A percentile compares a stretch with the other conserved stretches of the same genome.
These are phyloP conservation scores for Collybia sordida DNA, from an alignment of 768 basidiomycete genomes.

Conservation along the genomic window DNA sequence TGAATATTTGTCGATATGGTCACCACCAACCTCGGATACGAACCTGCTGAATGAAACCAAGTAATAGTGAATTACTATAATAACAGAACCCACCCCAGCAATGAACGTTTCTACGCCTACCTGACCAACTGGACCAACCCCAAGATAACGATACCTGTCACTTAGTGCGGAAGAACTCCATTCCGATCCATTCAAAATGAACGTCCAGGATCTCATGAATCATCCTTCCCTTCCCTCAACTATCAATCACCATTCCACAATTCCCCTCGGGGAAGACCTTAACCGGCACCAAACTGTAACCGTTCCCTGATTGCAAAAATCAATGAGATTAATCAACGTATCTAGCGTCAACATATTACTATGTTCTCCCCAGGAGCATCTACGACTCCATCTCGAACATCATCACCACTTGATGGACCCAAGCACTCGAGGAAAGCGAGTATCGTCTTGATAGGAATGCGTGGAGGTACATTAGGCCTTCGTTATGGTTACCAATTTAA, in stretches of 20 bases:
- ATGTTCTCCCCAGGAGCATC: neutral
- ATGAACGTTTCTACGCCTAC: neutral
- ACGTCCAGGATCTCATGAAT: neutral
- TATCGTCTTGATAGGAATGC: constrained; percentile 76
- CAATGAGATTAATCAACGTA: too few relatives aligned
- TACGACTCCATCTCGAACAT: neutral
- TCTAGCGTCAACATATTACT: neutral
- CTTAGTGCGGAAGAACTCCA: neutral
- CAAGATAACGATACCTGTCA: too few relatives aligned
- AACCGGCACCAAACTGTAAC: too few relatives aligned
- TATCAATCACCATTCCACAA: neutral
- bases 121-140: neutral
- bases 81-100: neutral
- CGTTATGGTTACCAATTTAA: neutral
- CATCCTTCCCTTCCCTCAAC: neutral
- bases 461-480: constrained; percentile 45
- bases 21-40: too few relatives aligned
- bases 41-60: too few relatives aligned
- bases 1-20: too few relatives aligned
- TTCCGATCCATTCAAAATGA: neutral
- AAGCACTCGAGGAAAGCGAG: constrained; percentile 15
- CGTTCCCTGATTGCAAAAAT: too few relatives aligned
- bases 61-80: neutral
- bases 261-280: too few relatives aligned
- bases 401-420: neutral